Evolutionary conservation across 2,329 filamentous ascomycete genomes (phyloP).

Genomic region (Alternaria postmessia): DNA sequence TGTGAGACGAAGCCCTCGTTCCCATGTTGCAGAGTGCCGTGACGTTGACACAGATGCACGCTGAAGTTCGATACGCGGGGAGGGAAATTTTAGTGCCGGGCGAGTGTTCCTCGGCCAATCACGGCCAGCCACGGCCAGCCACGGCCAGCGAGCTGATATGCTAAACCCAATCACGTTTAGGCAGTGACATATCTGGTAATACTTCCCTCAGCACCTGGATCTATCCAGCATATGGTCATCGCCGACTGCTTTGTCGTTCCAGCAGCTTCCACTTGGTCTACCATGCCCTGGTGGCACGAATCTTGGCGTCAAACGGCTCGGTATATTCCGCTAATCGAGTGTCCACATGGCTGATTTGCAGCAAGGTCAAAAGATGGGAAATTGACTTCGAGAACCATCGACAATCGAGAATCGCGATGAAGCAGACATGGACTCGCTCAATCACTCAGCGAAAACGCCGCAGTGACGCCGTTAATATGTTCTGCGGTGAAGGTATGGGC

Average conservation of each 20-base stretch:
- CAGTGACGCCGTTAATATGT: background rate
- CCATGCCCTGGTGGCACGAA: background rate
- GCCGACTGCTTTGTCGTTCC: background rate
- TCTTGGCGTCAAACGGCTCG: background rate
- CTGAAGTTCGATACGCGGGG: background rate
- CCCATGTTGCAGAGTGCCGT: conserved; percentile 10
- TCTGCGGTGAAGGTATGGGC: background rate
- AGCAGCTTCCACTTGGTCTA: background rate
- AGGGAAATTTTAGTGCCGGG: background rate
- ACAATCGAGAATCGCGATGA: background rate
- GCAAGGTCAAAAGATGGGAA: background rate
- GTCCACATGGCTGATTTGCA: conserved; percentile 1
- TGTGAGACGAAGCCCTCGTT: conserved; percentile 6
- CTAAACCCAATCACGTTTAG: conserved; percentile 1
- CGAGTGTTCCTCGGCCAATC: background rate
- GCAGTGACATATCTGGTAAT: background rate
- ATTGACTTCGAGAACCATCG: background rate
- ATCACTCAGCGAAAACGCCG: background rate
- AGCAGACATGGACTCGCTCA: background rate
- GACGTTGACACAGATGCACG: background rate
- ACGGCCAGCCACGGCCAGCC: background rate
- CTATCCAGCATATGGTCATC: background rate
- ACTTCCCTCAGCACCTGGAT: conserved; percentile 1
- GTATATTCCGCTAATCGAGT: background rate
- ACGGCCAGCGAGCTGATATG: background rate